A percentile compares a stretch with the other conserved stretches of the same genome.
These are phyloP conservation scores for Chytriomyces hyalinus DNA, from an alignment of 192 early-diverging fungal genomes.

Conservation along the genomic window DNA sequence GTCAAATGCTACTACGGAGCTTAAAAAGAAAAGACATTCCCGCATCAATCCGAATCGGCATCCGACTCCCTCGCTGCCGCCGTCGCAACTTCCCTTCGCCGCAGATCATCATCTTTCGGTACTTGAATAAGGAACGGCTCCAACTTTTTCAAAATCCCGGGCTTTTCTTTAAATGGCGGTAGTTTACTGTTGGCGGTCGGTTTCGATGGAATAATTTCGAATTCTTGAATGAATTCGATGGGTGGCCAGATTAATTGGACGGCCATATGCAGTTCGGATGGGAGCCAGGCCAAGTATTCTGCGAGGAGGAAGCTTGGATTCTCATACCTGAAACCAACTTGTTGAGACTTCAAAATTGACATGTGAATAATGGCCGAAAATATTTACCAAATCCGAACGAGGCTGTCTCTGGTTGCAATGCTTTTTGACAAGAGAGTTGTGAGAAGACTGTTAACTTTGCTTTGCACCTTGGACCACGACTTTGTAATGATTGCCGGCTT, in stretches of 20 bases:
- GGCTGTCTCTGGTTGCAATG: constrained; percentile 30
- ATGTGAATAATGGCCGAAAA: neutral
- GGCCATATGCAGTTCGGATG: constrained; percentile 47
- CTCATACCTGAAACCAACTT: constrained; percentile 26
- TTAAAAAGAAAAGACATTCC: neutral
- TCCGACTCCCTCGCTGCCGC: constrained; percentile 16
- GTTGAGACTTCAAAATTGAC: neutral
- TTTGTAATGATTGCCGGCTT: constrained; percentile 55
- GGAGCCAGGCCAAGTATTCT: constrained; percentile 51
- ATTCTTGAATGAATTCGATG: constrained; percentile 40
- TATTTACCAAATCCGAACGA: constrained; percentile 48
- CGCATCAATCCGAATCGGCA: constrained; percentile 20
- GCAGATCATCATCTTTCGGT: constrained; percentile 14
- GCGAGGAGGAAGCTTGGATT: constrained; percentile 46
- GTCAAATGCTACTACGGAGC: too few species aligned
- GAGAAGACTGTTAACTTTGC: constrained; percentile 45
- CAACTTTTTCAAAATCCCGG: constrained; percentile 33
- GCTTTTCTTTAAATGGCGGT: constrained; percentile 25
- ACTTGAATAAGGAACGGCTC: constrained; percentile 17
- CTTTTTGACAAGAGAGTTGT: constrained; percentile 35
- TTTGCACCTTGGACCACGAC: constrained; percentile 49
- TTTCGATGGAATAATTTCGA: constrained; percentile 41
- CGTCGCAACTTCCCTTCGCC: constrained; percentile 9
- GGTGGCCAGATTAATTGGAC: constrained; percentile 51
- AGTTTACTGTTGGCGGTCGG: neutral